Base-by-base conservation (phyloP, 1,284 basidiomycete species). In the Ceratobasidium theobromae region DNA sequence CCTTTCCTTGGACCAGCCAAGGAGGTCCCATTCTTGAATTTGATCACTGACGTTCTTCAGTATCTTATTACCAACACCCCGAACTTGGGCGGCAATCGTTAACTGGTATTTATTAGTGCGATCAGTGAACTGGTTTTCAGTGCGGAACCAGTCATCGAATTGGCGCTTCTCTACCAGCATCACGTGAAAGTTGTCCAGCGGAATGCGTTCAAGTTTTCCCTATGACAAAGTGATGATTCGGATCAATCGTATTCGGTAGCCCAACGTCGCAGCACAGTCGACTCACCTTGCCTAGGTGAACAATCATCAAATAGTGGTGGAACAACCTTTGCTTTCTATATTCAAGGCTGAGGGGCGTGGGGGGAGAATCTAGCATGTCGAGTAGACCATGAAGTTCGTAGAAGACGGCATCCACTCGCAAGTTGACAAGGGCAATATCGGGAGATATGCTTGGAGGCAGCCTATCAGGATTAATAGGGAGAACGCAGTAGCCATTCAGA, bases 121-220 rank as follows among this genome's bases (percentile, higher is more conserved):
- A 25, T 64, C 60, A 35, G 48, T 52, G 27, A 52, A 64, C 27
- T 35, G 3, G 48, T 64, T 64, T 49, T 64, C 60, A 3, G n/a
- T 40, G 1, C 60, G 60, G 49, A 64, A 64, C 60, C 60, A 64
- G 40, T 64, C 60, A 23, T 64, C 60, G 18, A 64, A 64, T 28
- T 64, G 60, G n/a, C 60, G 60, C 35, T 52, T 51, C 48, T 64
- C 60, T 32, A 64, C 35, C 1, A 64, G 49, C 9, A 64, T 49
- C 16, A 53, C 16, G 12, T 64, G 46, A 32, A 40, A 64, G 32
- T 52, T 32, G 16, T 52, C 49, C 1, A 49, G 46, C 18, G 60
- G 60, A 12, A 64, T n/a, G 16, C 30, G 48, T 30, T 64, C 60
- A 4, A 64, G 33, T 23, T 53, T 64, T 27, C 60, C 60, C 60